Evolutionary conservation across 2,329 filamentous ascomycete species (phyloP), one percentile per base, ranked within the genome.

Genomic region (Nothomitra cinnamomea): DNA sequence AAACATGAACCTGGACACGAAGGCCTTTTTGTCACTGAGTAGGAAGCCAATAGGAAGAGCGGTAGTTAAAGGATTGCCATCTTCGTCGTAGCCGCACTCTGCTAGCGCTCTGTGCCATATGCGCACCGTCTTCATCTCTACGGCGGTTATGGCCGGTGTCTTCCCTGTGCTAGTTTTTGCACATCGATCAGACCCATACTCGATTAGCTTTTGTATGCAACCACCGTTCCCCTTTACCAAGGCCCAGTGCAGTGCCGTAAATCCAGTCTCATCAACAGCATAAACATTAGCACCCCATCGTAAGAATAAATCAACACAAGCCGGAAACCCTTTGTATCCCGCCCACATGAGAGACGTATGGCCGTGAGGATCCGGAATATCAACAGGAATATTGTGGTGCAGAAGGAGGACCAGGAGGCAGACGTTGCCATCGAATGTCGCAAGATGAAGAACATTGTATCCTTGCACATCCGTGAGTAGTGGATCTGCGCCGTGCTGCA

Each of bases 271-370:
- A 62, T 98, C 92, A 28, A 77, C 80, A 35, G 87, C 83, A 67
- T 94, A 87, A 7, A 95, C 87, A 64, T 88, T 92, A 38, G 92
- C 92, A 53, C 92, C 94, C 88, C 92, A 98, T 60, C 88, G 81
- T 56, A 98, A 70, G 59, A 95, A 90, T 43, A 96, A 68, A 64
- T 96, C 92, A 49, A 96, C 90, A 61, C 87, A 94, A 48, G 84
- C 82, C 0, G 90, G 87, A 65, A 83, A 95, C 36, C 94, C 92
- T 69, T 98, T 98, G 72, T 98, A 98, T 15, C 90, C 90, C 17
- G 92, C 87, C 92, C 92, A 98, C 92, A 98, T 98, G 57, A 98
- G 75, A 56, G 83, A 84, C 1, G 92, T 96, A 67, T 98, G 94
- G 4, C 89, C 87, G 64, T 88, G 90, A 51, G 80, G 79, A 68